Percentiles rank a stretch among this genome's conserved stretches.
phyloP scores from a whole-genome alignment of 768 basidiomycete species.

The Termitomyces sp. region DNA sequence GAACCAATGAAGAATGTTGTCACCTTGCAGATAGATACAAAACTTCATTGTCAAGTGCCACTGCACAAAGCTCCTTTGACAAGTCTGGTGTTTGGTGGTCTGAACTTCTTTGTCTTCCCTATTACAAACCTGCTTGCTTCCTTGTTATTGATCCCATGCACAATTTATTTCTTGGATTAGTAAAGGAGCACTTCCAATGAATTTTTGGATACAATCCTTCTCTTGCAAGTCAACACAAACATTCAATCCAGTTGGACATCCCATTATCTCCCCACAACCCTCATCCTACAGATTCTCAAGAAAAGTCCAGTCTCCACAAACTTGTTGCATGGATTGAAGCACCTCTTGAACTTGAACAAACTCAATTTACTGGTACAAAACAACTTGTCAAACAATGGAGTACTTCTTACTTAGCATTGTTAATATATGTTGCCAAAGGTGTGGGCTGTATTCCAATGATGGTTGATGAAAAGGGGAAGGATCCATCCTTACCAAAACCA shows the following conservation, averaged over 20 bases:
- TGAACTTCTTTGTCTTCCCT: constrained; percentile 25
- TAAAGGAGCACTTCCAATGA: constrained; percentile 16
- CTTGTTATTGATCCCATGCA: constrained; percentile 31
- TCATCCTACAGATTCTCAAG: neutral
- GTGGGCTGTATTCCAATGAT: no score
- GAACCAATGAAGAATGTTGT: no score
- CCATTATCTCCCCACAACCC: neutral
- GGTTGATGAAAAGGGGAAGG: neutral
- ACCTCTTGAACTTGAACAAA: neutral
- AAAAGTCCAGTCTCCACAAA: neutral
- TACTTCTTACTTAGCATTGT: no score
- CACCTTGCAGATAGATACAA: constrained; percentile 15
- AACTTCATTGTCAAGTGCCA: constrained; percentile 1
- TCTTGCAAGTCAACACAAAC: neutral
- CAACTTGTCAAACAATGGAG: neutral
- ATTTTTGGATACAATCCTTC: constrained; percentile 11
- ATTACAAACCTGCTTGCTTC: constrained; percentile 25
- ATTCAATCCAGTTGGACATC: neutral
- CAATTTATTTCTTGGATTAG: constrained; percentile 18
- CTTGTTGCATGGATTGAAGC: neutral
- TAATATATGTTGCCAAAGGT: neutral
- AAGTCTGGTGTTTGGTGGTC: constrained; percentile 27
- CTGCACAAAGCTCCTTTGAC: constrained; percentile 18
- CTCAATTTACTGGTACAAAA: neutral
- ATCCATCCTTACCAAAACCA: neutral